Conservation (phyloP, 2,329 filamentous ascomycete species). For the Setomelanomma holmii region DNA sequence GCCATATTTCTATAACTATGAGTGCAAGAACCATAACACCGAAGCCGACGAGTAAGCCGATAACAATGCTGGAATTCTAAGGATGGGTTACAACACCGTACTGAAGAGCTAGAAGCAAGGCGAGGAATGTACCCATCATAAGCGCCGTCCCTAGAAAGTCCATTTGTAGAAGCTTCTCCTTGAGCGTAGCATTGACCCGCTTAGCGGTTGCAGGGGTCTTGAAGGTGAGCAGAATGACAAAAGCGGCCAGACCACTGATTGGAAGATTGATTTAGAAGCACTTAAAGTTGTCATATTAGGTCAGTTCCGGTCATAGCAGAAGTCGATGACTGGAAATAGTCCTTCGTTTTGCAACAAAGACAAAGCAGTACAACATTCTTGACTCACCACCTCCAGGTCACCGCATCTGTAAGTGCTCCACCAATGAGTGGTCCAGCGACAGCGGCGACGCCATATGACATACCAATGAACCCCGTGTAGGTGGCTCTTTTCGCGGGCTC, state of each 20-base stretch:
- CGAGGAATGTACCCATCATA: slow-evolving; percentile 48
- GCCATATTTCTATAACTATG: slow-evolving; percentile 44
- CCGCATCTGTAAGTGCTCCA: slow-evolving; percentile 47
- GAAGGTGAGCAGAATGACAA: slow-evolving; percentile 52
- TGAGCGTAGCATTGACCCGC: slow-evolving; percentile 27
- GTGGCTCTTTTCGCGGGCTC: slow-evolving; percentile 51
- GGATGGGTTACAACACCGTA: slow-evolving; percentile 46
- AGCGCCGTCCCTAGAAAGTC: slow-evolving; percentile 53
- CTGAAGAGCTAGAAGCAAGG: slow-evolving; percentile 56
- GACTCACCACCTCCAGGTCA: slow-evolving; percentile 51
- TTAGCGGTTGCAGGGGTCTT: slow-evolving; percentile 38
- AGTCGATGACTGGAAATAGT: slow-evolving; percentile 3
- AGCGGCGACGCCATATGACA: slow-evolving; percentile 43
- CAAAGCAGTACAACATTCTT: slow-evolving; percentile 9
- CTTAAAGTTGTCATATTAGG: slow-evolving; percentile 12
- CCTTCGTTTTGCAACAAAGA: slow-evolving; percentile 2
- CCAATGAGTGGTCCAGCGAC: slow-evolving; percentile 54
- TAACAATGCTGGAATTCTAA: slow-evolving; percentile 46
- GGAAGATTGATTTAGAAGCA: slow-evolving; percentile 57
- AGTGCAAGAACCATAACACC: slow-evolving; percentile 47
- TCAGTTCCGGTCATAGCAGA: slow-evolving; percentile 4
- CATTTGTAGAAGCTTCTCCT: slow-evolving; percentile 53
- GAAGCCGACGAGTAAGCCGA: slow-evolving; percentile 55
- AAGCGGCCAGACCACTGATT: slow-evolving; percentile 50
- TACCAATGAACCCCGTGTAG: slow-evolving; percentile 48